Base-by-base conservation (phyloP, 2,329 filamentous ascomycete species). In the Xylaria sp. region DNA sequence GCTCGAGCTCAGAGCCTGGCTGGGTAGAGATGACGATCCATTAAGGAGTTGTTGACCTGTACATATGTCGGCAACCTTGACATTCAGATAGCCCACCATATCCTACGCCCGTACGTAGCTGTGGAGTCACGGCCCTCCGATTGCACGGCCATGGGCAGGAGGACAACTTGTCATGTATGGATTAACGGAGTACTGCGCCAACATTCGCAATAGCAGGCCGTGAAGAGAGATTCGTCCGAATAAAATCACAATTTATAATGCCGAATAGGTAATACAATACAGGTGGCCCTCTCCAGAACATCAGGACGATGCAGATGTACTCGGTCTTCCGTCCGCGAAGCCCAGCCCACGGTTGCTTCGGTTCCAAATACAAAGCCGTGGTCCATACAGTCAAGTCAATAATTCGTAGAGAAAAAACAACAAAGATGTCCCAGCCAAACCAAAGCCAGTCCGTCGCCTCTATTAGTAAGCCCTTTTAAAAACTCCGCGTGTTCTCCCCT, bases 401-500 rank as follows among this genome's bases (percentile, higher is more conserved):
- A 34, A 34, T 34, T 34, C 29, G 16, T 13, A 34, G 4, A 13
- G 11, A 11, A 26, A 26, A 6, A 7, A 34, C 11, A 34, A 34
- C 29, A 34, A n/a, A n/a, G n/a, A n/a, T n/a, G n/a, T n/a, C 5
- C 29, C 29, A 34, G 29, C 9, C 29, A 13, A 3, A 34, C 29
- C 29, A 34, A 13, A 34, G 16, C 8, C 11, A 26, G n/a, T n/a
- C n/a, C n/a, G n/a, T 13, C 29, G 16, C 29, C 16, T 34, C 29
- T 34, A 34, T 34, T 11, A 29, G 13, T 34, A 34, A 29, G 13
- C 39, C 43, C 54, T 42, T 37, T 44, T 47, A 41, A 38, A 45
- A 53, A 49, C 48, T 39, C 22, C 37, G n/a, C 53, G 53, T 50
- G 46, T 19, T n/a, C 49, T 24, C 50, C 55, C 42, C 59, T 54